Evolutionary conservation across 176 grass and related monocot species (phyloP), one percentile per base, ranked within the genome.

Genomic region (Carex scoparia): DNA sequence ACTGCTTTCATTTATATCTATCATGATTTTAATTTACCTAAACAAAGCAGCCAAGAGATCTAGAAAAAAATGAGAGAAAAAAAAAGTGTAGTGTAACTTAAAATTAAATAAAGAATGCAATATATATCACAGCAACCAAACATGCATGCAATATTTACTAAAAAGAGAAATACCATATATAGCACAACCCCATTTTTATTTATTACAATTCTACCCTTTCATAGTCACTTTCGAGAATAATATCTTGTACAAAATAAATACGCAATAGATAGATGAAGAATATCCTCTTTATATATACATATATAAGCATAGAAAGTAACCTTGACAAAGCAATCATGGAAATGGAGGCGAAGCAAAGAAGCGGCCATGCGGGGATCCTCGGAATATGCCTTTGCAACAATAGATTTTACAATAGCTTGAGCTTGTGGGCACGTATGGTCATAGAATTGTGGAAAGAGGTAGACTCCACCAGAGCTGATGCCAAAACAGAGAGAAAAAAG

Each of bases 311-410:
- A 57, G 48, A 61, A 40, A 58, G 14, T 48, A 62, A 87, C 89
- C 89, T 90, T 87, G 10, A 97, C 94, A 68, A 97, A 97, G 84
- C 94, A 97, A 89, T 97, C 94, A 86, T 97, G 94, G 88, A 97
- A 97, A 87, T 97, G 94, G 65, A 97, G 62, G 64, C 94, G 92
- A 11, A 97, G 86, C 51, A 97, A 73, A 0, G 94, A 97, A 59
- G 94, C 94, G 35, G 92, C 90, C 90, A 97, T 97, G 74, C 94
- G 90, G 16, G 90, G 90, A 75, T 94, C 94, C 84, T 85, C 80
- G 4, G 94, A 90, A 86, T 92, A 86, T 13, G 89, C 94, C 79
- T 86, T 92, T 0, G 87, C 87, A 61, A 97, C 90, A 67, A 94
- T 77, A 73, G 76, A 87, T 27, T 87, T 82, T 27, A 97, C 73